Evolutionary conservation across 2,329 filamentous ascomycete species (phyloP), one percentile per base, ranked within the genome.

Genomic region (Fusarium sp.): DNA sequence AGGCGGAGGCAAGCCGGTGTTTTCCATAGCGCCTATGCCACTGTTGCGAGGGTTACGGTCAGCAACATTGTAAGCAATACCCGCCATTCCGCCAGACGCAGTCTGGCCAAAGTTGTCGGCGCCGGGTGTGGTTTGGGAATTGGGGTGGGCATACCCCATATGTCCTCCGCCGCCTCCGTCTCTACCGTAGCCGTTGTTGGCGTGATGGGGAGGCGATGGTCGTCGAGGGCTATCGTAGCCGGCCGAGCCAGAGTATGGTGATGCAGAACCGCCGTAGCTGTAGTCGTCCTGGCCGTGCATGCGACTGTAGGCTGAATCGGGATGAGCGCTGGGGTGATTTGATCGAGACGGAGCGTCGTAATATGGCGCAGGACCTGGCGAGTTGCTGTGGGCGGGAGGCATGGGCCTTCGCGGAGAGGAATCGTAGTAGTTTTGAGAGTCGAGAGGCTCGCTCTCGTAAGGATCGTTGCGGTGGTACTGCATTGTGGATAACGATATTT

Each of bases 31-130:
- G 59, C 91, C 88, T 64, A 91, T 72, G 27, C 90, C 91, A 78
- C 90, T 91, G 71, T 91, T 87, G 66, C 90, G 84, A 66, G 88
- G 85, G 79, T 90, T 88, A 54, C 85, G 85, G 73, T 91, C 90
- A 52, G 91, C 90, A 51, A 92, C 88, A 59, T 84, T 88, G 73
- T 90, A 85, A 40, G 91, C 91, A 64, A 93, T 88, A 58, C 90
- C 90, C 31, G 90, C 85, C 79, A 94, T 89, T 60, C 90, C 91
- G 72, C 90, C 91, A 23, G 86, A 84, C 15, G 91, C 88, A 40
- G 83, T 79, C 52, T 88, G 84, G 65, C 90, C 86, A 69, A 91
- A 88, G 77, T 93, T 93, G 80, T 94, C 90, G 65, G 88, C 86
- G 36, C 89, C 90, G 2, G 89, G 89, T 1, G 90, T 80, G 73